These are phyloP conservation scores for Cymbopogon citratus DNA, from an alignment of 176 grass and related monocot genomes.

Conservation along the genomic window DNA sequence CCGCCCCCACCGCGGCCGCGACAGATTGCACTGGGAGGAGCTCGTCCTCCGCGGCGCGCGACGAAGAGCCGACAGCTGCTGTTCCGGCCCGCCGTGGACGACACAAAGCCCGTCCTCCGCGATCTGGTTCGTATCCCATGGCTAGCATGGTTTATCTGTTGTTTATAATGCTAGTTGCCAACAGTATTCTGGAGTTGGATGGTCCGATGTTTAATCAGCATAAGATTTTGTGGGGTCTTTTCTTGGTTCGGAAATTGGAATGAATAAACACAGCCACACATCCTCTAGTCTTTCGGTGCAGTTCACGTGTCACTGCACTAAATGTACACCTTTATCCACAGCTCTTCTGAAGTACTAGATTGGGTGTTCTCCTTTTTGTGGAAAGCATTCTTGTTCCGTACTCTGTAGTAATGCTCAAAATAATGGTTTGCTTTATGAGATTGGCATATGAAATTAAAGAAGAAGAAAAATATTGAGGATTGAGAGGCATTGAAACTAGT, in stretches of 20 bases:
- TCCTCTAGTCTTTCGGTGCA: too few relatives aligned
- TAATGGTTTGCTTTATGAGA: neutral
- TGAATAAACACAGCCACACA: neutral
- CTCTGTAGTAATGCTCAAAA: neutral
- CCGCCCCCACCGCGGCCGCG: neutral
- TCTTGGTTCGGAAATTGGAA: neutral
- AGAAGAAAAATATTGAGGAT: neutral
- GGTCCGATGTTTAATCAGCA: neutral
- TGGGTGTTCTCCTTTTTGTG: neutral
- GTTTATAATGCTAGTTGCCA: neutral
- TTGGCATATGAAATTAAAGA: neutral
- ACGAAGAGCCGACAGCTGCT: constrained; percentile 40
- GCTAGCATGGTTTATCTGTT: neutral
- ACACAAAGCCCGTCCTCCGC: constrained; percentile 68
- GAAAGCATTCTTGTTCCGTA: neutral
- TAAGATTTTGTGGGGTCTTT: neutral
- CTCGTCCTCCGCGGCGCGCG: neutral
- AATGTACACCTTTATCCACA: neutral
- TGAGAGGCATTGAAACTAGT: neutral
- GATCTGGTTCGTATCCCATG: constrained; percentile 50
- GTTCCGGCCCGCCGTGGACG: constrained; percentile 57
- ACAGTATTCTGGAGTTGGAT: neutral
- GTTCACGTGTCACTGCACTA: too few relatives aligned
- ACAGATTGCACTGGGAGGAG: neutral
- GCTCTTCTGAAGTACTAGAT: neutral